phyloP scores from a whole-genome alignment of 2,329 filamentous ascomycete species.

The Alternaria gansuensis region DNA sequence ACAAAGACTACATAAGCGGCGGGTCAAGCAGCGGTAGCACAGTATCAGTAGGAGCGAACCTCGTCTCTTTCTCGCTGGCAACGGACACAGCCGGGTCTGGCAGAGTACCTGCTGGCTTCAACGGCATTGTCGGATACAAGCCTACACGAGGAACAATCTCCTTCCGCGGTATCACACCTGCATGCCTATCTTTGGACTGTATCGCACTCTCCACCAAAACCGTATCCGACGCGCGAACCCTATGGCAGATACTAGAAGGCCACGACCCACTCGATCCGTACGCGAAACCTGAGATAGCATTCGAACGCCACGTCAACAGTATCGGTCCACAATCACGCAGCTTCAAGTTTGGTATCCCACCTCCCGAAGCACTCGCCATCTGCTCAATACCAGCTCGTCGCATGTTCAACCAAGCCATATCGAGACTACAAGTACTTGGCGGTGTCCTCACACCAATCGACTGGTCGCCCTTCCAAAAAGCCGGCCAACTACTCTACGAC shows the following conservation, averaged over 20 bases:
- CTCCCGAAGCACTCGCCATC: constrained; percentile 53
- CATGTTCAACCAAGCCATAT: constrained; percentile 45
- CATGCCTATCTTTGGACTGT: constrained; percentile 67
- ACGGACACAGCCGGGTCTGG: constrained; percentile 66
- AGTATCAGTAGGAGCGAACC: constrained; percentile 62
- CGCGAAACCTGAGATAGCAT: constrained; percentile 55
- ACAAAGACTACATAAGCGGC: constrained; percentile 62
- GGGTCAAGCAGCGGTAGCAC: constrained; percentile 66
- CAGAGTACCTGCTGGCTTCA: constrained; percentile 63
- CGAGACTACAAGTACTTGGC: constrained; percentile 40
- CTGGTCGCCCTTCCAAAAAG: constrained; percentile 59
- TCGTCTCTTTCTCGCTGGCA: constrained; percentile 65
- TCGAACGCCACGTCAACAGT: constrained; percentile 48
- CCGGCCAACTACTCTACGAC: constrained; percentile 64
- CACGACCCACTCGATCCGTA: constrained; percentile 63
- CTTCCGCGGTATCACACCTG: constrained; percentile 61
- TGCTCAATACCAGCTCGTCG: constrained; percentile 55
- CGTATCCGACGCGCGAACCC: constrained; percentile 59
- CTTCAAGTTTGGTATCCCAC: constrained; percentile 63
- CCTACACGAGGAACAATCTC: constrained; percentile 64
- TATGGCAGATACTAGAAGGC: constrained; percentile 59
- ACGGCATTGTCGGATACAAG: constrained; percentile 62
- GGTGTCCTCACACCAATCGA: constrained; percentile 44
- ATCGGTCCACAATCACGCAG: constrained; percentile 47
- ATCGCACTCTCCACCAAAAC: constrained; percentile 64